These are phyloP conservation scores for Nicotiana undulata DNA, from an alignment of 257 asterid genomes.

Conservation along the genomic window DNA sequence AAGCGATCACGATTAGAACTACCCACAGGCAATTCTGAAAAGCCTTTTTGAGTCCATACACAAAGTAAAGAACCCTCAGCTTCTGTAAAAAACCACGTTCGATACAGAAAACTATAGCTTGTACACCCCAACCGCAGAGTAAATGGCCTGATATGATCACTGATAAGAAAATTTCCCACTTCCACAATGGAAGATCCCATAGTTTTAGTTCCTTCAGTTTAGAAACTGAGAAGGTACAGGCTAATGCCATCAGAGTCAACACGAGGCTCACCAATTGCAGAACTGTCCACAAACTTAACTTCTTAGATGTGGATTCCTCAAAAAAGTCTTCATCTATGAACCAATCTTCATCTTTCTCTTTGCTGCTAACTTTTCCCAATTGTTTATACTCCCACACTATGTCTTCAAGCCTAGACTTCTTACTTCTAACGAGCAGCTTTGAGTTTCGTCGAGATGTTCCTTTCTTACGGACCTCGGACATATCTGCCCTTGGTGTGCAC, in stretches of 20 bases:
- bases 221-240: constrained; percentile 37
- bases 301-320: constrained; percentile 9
- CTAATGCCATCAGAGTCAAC: constrained; percentile 37
- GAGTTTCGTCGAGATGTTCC: not conserved
- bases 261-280: constrained; percentile 53
- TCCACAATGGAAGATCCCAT: constrained; percentile 52
- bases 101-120: constrained; percentile 45
- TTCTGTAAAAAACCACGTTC: constrained; percentile 58
- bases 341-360: constrained; percentile 3
- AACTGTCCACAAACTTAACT: constrained; percentile 34
- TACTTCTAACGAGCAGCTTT: not conserved
- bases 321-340: constrained; percentile 6
- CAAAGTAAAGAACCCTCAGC: constrained; percentile 66
- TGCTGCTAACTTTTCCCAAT: not conserved
- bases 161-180: constrained; percentile 67
- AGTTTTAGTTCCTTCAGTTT: constrained; percentile 17
- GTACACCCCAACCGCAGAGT: constrained; percentile 68
- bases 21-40: constrained; percentile 77
- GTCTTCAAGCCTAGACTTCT: constrained; percentile 11
- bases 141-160: constrained; percentile 67
- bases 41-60: constrained; percentile 66
- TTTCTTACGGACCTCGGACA: not conserved
- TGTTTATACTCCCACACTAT: not conserved
- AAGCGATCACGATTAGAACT: constrained; percentile 57
- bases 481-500: not conserved